Percentiles rank a stretch among this genome's conserved stretches.
phyloP scores from a whole-genome alignment of 176 grass and related monocot species.

The Ensete ventricosum region DNA sequence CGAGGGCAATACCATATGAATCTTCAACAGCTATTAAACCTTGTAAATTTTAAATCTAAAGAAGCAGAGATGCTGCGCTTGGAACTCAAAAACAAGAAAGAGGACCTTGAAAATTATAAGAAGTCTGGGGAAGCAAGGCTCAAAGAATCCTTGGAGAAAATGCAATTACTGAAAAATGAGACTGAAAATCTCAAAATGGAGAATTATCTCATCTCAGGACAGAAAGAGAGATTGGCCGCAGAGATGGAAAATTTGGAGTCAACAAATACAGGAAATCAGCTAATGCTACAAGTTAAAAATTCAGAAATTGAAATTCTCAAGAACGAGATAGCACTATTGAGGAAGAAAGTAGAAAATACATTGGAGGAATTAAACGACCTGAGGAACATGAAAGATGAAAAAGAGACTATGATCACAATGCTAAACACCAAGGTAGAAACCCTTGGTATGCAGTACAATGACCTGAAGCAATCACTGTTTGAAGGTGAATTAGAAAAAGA shows the following conservation, averaged over 20 bases:
- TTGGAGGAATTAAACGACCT: constrained; percentile 39
- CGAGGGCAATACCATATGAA: constrained; percentile 47
- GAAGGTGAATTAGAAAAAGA: constrained; percentile 1
- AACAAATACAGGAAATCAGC: constrained; percentile 34
- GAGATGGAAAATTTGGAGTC: constrained; percentile 9
- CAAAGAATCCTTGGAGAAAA: constrained; percentile 53
- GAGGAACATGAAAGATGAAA: constrained; percentile 43
- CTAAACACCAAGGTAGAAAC: constrained; percentile 53
- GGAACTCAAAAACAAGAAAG: constrained; percentile 54
- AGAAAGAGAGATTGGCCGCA: constrained; percentile 44
- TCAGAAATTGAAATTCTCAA: constrained; percentile 47
- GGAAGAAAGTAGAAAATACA: constrained; percentile 38
- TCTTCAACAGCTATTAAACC: constrained; percentile 56
- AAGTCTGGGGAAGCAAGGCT: constrained; percentile 45
- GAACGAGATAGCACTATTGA: constrained; percentile 40
- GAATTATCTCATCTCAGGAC: constrained; percentile 36
- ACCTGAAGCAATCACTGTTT: constrained; percentile 1
- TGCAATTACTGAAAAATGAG: constrained; percentile 39
- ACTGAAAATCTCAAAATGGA: constrained; percentile 47
- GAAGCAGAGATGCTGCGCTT: constrained; percentile 52
- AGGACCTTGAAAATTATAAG: constrained; percentile 56
- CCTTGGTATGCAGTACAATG: constrained; percentile 38
- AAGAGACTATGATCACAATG: constrained; percentile 35
- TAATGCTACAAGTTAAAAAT: constrained; percentile 38
- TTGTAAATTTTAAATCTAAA: constrained; percentile 81